These are phyloP conservation scores for Oxytropis ochrocephala DNA, from an alignment of 306 rosid species.

Conservation along the genomic window DNA sequence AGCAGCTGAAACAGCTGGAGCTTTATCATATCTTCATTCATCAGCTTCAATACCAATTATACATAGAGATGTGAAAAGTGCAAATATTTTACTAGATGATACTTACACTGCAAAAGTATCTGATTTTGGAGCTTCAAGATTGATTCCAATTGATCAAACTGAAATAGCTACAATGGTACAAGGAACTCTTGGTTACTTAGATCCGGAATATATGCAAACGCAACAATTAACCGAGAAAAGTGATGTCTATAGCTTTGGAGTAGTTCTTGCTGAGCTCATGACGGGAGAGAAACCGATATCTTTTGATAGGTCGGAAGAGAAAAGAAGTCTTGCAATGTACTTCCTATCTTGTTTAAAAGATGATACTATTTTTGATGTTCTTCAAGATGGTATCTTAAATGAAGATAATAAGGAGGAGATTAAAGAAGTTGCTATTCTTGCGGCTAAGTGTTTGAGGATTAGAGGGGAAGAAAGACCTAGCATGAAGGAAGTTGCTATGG, in stretches of 20 bases:
- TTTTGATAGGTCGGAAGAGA: slow-evolving; percentile 13
- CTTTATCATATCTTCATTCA: slow-evolving; percentile 40
- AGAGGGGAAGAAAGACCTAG: slow-evolving; percentile 13
- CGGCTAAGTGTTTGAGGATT: neutral
- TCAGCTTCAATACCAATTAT: slow-evolving; percentile 34
- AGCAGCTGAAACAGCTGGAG: slow-evolving; percentile 21
- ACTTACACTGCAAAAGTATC: slow-evolving; percentile 8
- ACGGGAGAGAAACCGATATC: slow-evolving; percentile 22
- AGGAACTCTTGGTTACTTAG: slow-evolving; percentile 42
- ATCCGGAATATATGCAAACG: slow-evolving; percentile 26
- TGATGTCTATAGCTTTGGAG: slow-evolving; percentile 19
- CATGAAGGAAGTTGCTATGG: slow-evolving; percentile 39
- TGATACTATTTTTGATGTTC: slow-evolving; percentile 1
- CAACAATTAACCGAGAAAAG: slow-evolving; percentile 1
- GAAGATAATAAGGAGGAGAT: slow-evolving; percentile 1
- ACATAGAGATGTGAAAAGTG: slow-evolving; percentile 34
- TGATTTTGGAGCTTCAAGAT: slow-evolving; percentile 32
- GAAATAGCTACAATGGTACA: slow-evolving; percentile 31
- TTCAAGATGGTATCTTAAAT: slow-evolving; percentile 16
- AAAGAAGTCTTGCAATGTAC: slow-evolving; percentile 9
- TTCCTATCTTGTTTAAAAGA: slow-evolving; percentile 24
- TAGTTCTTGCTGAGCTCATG: slow-evolving; percentile 16
- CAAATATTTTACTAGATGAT: slow-evolving; percentile 34
- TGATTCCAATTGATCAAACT: slow-evolving; percentile 32
- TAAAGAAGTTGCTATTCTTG: slow-evolving; percentile 20